phyloP scores from a whole-genome alignment of 192 early-diverging fungal species.

The Entomortierella chlamydospora region DNA sequence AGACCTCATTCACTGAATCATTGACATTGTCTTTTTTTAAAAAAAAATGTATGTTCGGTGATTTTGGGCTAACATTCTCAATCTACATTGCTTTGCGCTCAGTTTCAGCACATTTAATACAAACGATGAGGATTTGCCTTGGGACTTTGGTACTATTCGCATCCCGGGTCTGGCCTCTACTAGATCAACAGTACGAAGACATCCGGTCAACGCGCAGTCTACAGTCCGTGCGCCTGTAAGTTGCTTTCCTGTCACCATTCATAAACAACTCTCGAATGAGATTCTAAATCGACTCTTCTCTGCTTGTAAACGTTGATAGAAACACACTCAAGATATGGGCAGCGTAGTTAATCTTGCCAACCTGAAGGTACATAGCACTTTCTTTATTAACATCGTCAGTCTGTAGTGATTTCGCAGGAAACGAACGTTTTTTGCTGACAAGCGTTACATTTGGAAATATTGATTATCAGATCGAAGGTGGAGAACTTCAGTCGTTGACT shows the following conservation, averaged over 20 bases:
- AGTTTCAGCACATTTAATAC: constrained; percentile 53
- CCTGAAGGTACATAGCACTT: constrained; percentile 20
- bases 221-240: constrained; percentile 32
- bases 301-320: constrained; percentile 5
- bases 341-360: constrained; percentile 37
- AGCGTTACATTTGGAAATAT: too few species aligned
- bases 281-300: too few species aligned
- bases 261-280: too few species aligned
- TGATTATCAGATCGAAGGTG: background rate
- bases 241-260: background rate
- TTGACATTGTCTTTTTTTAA: background rate
- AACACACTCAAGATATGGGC: constrained; percentile 18
- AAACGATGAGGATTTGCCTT: constrained; percentile 48
- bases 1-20: too few species aligned
- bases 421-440: too few species aligned
- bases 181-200: constrained; percentile 27
- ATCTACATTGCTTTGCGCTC: background rate
- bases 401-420: too few species aligned
- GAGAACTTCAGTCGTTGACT: too few species aligned
- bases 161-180: constrained; percentile 28
- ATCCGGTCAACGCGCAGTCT: constrained; percentile 6
- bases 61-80: background rate
- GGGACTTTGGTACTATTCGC: constrained; percentile 51
- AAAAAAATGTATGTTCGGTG: background rate
- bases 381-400: too few species aligned